Evolutionary conservation across 768 basidiomycete genomes (phyloP), one percentile per base, ranked within the genome.

Genomic region (Podaxis rugospora): DNA sequence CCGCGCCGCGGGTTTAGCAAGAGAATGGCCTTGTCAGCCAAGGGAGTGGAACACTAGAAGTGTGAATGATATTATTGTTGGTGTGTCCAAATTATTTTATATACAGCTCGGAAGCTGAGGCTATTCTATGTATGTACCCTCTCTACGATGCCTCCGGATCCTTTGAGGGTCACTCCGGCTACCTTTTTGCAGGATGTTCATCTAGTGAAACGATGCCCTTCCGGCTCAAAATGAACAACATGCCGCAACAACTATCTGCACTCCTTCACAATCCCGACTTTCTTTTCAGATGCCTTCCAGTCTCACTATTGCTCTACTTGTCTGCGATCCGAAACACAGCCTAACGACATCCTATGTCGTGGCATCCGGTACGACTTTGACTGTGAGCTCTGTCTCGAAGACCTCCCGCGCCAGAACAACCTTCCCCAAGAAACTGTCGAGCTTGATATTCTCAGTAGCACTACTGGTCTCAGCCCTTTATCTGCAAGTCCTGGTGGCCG

Each of bases 121-220:
- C 5, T 14, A 3, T 5, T 23, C 35, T 39, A 54, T 37, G 52
- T 4, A 7, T 54, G 23, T 54, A 54, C 21, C 16, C 55, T 4
- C 42, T 57, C 27, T 57, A 57, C 21, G 23, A 57, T 47, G 44
- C 44, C 28, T 32, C 44, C 9, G 32, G 55, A 28, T 35, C 25
- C 27, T 57, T 57, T 28, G 44, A 44, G 7, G 28, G 44, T 18
- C 55, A n/a, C 42, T 57, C 55, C 10, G 55, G 46, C n/a, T 57
- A 57, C 13, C 55, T 57, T 39, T 57, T 57, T 10, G 46, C 39
- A 32, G 55, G 55, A 4, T 57, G 55, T 57, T 28, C 42, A 21
- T 32, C 55, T 6, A 47, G 35, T 35, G 28, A 35, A 25, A 49
- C 18, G 28, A 14, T 18, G 11, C 44, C 44, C 21, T 57, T 46